Percentiles rank a stretch among this genome's conserved stretches.
phyloP scores from a whole-genome alignment of 768 basidiomycete species.

The Termitomyces heimii region DNA sequence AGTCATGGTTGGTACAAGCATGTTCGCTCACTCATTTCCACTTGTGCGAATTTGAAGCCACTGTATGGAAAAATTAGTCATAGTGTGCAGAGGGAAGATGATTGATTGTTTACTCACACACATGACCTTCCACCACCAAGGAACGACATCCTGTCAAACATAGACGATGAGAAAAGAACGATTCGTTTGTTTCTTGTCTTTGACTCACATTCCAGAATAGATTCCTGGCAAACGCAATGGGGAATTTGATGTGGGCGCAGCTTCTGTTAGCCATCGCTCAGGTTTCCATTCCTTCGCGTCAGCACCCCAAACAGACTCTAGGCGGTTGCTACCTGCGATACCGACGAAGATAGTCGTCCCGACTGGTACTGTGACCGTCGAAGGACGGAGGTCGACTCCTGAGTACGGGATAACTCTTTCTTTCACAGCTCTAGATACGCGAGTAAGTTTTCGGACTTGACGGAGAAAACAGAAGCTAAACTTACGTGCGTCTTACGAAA shows the following conservation, averaged over 20 bases:
- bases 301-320: conserved; percentile 45
- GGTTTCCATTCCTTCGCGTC: conserved; percentile 48
- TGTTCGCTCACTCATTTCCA: conserved; percentile 45
- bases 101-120: conserved; percentile 30
- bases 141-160: conserved; percentile 42
- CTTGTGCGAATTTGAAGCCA: conserved; percentile 49
- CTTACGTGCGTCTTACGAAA: conserved; percentile 39
- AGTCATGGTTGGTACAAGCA: background rate
- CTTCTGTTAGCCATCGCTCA: conserved; percentile 38
- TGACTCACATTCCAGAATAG: conserved; percentile 43
- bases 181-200: background rate
- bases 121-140: conserved; percentile 49
- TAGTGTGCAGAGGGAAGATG: background rate
- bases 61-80: conserved; percentile 13
- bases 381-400: conserved; percentile 14
- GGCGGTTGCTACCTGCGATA: conserved; percentile 40
- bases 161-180: background rate
- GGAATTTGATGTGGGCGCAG: conserved; percentile 4
- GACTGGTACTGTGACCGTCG: conserved; percentile 34
- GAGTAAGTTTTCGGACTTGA: background rate
- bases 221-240: conserved; percentile 38
- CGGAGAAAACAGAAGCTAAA: background rate
- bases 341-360: conserved; percentile 45
- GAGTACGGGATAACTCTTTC: conserved; percentile 38
- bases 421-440: conserved; percentile 28